Evolutionary conservation across 2,329 filamentous ascomycete genomes (phyloP), one percentile per base, ranked within the genome.

Genomic region (Periconia macrospinosa): DNA sequence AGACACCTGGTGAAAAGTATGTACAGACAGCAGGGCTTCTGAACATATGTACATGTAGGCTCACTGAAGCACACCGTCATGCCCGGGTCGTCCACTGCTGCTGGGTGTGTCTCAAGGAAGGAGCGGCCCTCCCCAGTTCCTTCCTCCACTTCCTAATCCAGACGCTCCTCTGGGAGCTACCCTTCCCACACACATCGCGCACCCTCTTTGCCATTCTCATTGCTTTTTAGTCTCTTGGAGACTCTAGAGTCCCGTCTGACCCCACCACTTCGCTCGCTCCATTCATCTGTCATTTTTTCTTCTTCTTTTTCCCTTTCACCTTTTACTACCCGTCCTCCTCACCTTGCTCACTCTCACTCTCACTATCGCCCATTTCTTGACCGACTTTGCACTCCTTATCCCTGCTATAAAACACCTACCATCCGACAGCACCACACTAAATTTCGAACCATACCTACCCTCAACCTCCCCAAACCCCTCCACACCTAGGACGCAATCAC

Each of bases 271-370:
- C 11, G 15, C 33, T 37, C 33, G 11, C 33, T 13, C 52, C 60
- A 62, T 63, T 62, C 57, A 60, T 63, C 60, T 18, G 30, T 54
- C 62, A 69, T 71, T 66, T 30, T 60, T 68, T 67, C 56, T 40
- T 47, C 50, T 43, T 54, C 37, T 53, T 40, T 48, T 43, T 45
- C 17, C 20, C 42, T 27, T 44, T 53, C 30, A 47, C 45, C 50
- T 54, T 48, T 50, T 52, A 27, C 52, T 42, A 48, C 43, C 44
- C 14, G 7, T 30, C 20, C 45, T 50, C 33, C 50, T 48, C 50
- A 47, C 54, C 30, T 51, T 49, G 50, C 50, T n/a, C n/a, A n/a
- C n/a, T 55, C 42, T 49, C 23, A 33, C 18, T 50, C 52, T 49
- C 45, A 40, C 48, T 50, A 27, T 48, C 14, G 17, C 11, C 33